These are phyloP conservation scores for Daedaleopsis sinensis DNA, from an alignment of 768 basidiomycete genomes.

Conservation along the genomic window DNA sequence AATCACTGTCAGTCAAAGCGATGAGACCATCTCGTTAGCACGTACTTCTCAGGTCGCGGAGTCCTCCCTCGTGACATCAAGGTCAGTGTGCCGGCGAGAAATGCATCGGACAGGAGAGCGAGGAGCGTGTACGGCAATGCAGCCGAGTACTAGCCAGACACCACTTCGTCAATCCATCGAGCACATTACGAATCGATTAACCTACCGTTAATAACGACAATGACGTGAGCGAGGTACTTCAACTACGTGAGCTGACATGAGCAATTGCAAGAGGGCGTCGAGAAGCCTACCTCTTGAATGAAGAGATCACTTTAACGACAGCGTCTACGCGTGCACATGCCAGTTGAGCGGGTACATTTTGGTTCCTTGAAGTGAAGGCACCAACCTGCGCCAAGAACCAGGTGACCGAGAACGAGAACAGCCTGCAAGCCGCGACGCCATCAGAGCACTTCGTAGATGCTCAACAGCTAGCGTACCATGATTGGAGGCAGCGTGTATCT, in stretches of 20 bases:
- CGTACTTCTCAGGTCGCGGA: slow-evolving; percentile 10
- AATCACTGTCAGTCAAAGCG: no score
- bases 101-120: slow-evolving; percentile 17
- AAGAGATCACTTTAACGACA: slow-evolving; percentile 12
- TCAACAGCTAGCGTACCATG: slow-evolving; percentile 2
- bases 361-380: background rate
- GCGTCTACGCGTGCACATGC: slow-evolving; percentile 2
- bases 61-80: slow-evolving; percentile 10
- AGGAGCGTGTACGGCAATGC: slow-evolving; percentile 19
- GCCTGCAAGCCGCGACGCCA: background rate
- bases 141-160: slow-evolving; percentile 6
- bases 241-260: background rate
- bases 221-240: slow-evolving; percentile 6
- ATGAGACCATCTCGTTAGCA: background rate
- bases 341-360: background rate
- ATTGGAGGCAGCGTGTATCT: slow-evolving; percentile 11
- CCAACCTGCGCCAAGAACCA: slow-evolving; percentile 14
- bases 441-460: background rate
- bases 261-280: no score
- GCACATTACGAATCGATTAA: background rate
- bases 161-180: background rate
- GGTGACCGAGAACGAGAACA: slow-evolving; percentile 14
- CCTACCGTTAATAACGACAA: slow-evolving; percentile 17
- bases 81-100: slow-evolving; percentile 19
- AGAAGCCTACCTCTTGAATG: slow-evolving; percentile 10